phyloP scores from a whole-genome alignment of 2,329 filamentous ascomycete genomes.

The Cercospora nicotianae region DNA sequence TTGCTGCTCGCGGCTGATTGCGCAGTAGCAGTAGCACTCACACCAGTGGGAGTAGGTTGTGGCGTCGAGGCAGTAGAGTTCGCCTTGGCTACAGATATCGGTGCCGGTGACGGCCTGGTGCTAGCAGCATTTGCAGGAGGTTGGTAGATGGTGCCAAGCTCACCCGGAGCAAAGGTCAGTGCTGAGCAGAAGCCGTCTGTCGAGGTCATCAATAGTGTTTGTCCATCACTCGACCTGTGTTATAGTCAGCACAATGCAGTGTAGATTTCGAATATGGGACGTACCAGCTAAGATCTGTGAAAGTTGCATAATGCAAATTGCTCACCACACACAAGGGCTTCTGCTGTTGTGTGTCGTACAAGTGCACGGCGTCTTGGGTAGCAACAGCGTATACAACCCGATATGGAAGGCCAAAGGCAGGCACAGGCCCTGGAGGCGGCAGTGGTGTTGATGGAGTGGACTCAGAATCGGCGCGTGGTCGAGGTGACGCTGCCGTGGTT shows the following conservation, averaged over 20 bases:
- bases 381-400: slow-evolving; percentile 95
- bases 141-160: slow-evolving; percentile 79
- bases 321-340: slow-evolving; percentile 92
- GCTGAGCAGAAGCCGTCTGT: slow-evolving; percentile 97
- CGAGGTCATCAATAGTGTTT: slow-evolving; percentile 87
- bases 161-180: slow-evolving; percentile 77
- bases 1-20: slow-evolving; percentile 18
- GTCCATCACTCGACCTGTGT: slow-evolving; percentile 69
- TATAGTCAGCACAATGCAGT: slow-evolving; percentile 25
- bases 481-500: slow-evolving; percentile 56
- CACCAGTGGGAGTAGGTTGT: slow-evolving; percentile 38
- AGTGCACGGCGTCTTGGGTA: slow-evolving; percentile 88
- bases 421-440: slow-evolving; percentile 48
- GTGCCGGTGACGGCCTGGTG: slow-evolving; percentile 42
- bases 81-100: slow-evolving; percentile 42
- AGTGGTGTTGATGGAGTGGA: slow-evolving; percentile 55
- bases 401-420: slow-evolving; percentile 83
- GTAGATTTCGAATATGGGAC: slow-evolving; percentile 34
- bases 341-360: slow-evolving; percentile 97
- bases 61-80: slow-evolving; percentile 44
- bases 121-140: slow-evolving; percentile 55
- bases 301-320: slow-evolving; percentile 95
- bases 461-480: slow-evolving; percentile 50
- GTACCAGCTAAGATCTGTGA: slow-evolving; percentile 94
- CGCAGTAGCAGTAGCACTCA: slow-evolving; percentile 17